Percentiles rank a stretch among this genome's conserved stretches.
Evolutionary conservation across 345 rosid genomes (phyloP).

Genomic region (Linum lewisii): DNA sequence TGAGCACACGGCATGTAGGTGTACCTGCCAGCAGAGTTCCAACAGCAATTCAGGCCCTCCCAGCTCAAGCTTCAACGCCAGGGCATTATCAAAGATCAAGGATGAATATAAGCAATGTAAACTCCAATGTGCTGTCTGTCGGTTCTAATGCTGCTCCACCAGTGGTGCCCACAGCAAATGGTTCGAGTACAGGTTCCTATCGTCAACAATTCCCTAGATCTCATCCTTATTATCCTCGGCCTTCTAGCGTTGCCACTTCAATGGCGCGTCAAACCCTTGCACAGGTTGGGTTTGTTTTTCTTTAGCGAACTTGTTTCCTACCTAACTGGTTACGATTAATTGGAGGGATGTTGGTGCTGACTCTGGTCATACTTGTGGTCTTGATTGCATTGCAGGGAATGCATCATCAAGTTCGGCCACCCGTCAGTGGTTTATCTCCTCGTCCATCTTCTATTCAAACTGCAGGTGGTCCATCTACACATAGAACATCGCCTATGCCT

Average conservation of each 20-base stretch:
- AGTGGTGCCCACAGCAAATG: slow-evolving; percentile 12
- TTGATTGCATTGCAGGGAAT: neutral
- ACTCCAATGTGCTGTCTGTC: slow-evolving; percentile 21
- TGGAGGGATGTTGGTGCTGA: neutral
- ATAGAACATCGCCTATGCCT: slow-evolving; percentile 19
- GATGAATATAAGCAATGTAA: slow-evolving; percentile 11
- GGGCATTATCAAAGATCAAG: slow-evolving; percentile 37
- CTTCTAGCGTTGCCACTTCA: slow-evolving; percentile 16
- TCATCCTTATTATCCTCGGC: slow-evolving; percentile 20
- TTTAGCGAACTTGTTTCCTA: neutral
- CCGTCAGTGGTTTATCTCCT: slow-evolving; percentile 13
- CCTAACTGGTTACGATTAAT: neutral
- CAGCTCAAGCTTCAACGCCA: slow-evolving; percentile 35
- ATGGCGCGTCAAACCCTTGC: slow-evolving; percentile 21
- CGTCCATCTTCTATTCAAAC: slow-evolving; percentile 20
- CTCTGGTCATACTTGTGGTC: neutral
- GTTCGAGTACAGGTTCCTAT: slow-evolving; percentile 20
- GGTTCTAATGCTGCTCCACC: slow-evolving; percentile 24
- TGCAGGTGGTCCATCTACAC: slow-evolving; percentile 15
- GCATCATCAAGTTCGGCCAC: slow-evolving; percentile 9
- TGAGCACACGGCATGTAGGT: slow-evolving; percentile 21
- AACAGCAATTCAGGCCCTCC: slow-evolving; percentile 38
- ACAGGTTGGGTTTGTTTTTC: slow-evolving; percentile 28
- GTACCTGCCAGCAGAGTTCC: slow-evolving; percentile 33
- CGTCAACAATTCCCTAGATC: slow-evolving; percentile 28